phyloP scores from a whole-genome alignment of 2,329 filamentous ascomycete species.

The Cladosporium sphaerospermum region DNA sequence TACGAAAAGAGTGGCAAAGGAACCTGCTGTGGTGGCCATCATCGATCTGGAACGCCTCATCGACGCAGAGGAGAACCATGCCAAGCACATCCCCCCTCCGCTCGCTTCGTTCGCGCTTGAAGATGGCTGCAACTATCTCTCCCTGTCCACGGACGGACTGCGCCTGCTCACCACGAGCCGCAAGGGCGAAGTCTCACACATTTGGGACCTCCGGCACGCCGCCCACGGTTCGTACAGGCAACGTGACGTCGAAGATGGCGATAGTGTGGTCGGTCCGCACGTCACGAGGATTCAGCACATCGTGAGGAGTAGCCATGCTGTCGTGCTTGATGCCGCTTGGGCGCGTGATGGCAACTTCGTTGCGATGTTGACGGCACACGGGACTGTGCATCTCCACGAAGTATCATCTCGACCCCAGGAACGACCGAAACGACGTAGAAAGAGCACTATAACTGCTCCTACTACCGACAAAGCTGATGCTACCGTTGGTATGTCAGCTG shows the following conservation, averaged over 20 bases:
- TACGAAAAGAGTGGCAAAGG: constrained; percentile 46
- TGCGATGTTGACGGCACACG: constrained; percentile 85
- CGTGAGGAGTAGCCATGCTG: constrained; percentile 83
- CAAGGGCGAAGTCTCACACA: constrained; percentile 75
- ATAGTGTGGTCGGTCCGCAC: constrained; percentile 32
- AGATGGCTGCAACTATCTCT: constrained; percentile 73
- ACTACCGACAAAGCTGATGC: constrained; percentile 28
- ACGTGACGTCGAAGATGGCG: constrained; percentile 14
- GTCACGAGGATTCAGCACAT: constrained; percentile 85
- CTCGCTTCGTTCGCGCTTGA: constrained; percentile 65
- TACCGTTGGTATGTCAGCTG: constrained; percentile 27
- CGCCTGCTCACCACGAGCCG: constrained; percentile 72
- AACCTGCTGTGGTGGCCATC: constrained; percentile 69
- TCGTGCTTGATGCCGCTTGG: constrained; percentile 88
- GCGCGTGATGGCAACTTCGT: constrained; percentile 74
- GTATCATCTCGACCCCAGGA: constrained; percentile 48
- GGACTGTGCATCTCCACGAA: constrained; percentile 90
- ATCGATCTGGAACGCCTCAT: constrained; percentile 60
- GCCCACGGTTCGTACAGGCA: constrained; percentile 36
- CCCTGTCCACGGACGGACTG: constrained; percentile 67
- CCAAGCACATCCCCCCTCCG: constrained; percentile 51
- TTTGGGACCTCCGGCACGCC: constrained; percentile 69
- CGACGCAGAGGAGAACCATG: constrained; percentile 41
- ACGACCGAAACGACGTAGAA: constrained; percentile 21
- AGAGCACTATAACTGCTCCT: constrained; percentile 14